Evolutionary conservation across 768 basidiomycete species (phyloP), one percentile per base, ranked within the genome.

Genomic region (Leccinum uliginosum): DNA sequence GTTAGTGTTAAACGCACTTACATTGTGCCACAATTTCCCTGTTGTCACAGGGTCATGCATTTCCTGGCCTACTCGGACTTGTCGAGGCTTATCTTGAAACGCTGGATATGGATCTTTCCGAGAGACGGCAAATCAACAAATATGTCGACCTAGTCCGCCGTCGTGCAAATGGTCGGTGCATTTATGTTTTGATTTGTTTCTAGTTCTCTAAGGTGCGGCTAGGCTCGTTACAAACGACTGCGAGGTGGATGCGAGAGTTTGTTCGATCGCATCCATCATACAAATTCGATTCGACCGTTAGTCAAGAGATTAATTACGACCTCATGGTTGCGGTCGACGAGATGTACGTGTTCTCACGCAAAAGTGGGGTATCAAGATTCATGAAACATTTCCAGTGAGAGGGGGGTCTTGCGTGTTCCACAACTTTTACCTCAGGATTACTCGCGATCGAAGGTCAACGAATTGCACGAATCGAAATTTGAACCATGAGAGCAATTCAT

Each of bases 171-270:
- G 96, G 96, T 91, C 49, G 59, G 83, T 53, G 1, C 2, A 70
- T 19, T 1, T 24, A 3, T 35, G 58, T 56, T 15, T 53, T 40
- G 26, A 21, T 11, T 17, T 29, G n/a, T 43, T 50, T 52, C 34
- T 26, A 14, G 26, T 40, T 55, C 46, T 19, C 55, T 58, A 45
- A 53, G 32, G 7, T 30, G 14, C 51, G 51, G n/a, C 52, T 55
- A 93, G 93, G 93, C 21, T 78, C 86, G 6, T 76, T 98, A 24
- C 70, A 83, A 68, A 98, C 97, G 0, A 83, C 92, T 7, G 97
- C 97, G 11, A 84, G 85, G 4, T 99, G 93, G 93, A 94, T 97
- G 55, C 83, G 97, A 34, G 80, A 89, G 48, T 98, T 98, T 73
- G 89, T 99, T 44, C 84, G 85, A 24, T 81, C 85, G 2, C 97